Conservation (phyloP, 2,329 filamentous ascomycete species). For the Cladosporium sp. region DNA sequence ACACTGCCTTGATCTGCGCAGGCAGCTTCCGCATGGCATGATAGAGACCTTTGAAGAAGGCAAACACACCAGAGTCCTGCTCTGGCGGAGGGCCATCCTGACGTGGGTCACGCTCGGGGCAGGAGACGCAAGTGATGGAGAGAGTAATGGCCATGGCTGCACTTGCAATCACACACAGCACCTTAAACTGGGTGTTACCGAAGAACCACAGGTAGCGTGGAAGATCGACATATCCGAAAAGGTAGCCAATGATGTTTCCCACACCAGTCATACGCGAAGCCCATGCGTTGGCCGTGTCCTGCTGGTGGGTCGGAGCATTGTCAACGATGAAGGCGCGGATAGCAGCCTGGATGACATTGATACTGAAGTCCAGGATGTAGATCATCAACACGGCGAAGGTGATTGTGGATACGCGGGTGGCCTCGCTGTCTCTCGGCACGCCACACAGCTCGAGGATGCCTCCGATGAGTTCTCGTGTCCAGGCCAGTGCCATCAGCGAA, state of each 20-base stretch:
- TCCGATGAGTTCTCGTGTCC: slow-evolving; percentile 54
- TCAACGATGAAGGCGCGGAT: slow-evolving; percentile 92
- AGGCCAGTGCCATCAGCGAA: slow-evolving; percentile 48
- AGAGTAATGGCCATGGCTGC: slow-evolving; percentile 68
- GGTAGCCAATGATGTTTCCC: slow-evolving; percentile 86
- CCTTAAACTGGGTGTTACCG: slow-evolving; percentile 86
- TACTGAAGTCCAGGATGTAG: slow-evolving; percentile 87
- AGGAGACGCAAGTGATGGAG: slow-evolving; percentile 61
- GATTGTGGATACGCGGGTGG: slow-evolving; percentile 64
- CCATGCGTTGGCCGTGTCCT: slow-evolving; percentile 92
- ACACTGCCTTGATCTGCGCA: slow-evolving; percentile 76
- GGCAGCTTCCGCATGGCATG: slow-evolving; percentile 74
- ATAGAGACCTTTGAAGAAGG: slow-evolving; percentile 77
- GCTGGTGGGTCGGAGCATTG: slow-evolving; percentile 85
- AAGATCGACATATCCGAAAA: slow-evolving; percentile 80
- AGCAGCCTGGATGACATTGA: slow-evolving; percentile 92
- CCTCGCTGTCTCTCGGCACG: slow-evolving; percentile 59
- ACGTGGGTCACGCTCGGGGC: slow-evolving; percentile 77
- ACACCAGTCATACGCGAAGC: slow-evolving; percentile 80
- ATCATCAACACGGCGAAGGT: slow-evolving; percentile 78
- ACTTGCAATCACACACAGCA: slow-evolving; percentile 80
- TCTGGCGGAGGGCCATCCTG: slow-evolving; percentile 61
- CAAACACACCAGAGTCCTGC: slow-evolving; percentile 61
- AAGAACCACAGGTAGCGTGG: slow-evolving; percentile 72
- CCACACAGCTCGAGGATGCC: slow-evolving; percentile 66